Base-by-base conservation (phyloP, 2,329 filamentous ascomycete species). In the Botrytis fabae region DNA sequence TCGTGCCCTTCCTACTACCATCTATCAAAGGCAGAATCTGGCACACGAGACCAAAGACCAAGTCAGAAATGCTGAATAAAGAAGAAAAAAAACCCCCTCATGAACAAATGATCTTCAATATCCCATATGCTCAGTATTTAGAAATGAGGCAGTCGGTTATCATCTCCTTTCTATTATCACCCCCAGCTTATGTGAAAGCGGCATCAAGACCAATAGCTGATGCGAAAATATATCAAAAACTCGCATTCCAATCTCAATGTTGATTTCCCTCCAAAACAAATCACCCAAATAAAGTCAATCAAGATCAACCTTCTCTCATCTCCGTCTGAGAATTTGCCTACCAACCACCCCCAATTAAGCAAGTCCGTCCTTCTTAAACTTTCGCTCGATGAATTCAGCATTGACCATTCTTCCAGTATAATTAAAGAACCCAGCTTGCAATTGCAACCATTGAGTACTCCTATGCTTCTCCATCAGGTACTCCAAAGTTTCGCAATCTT, bases 371-470 rank as follows among this genome's bases (percentile, higher is more conserved):
- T 74, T 70, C 61, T 40, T 75, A 71, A 81, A 81, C 75, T 81
- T 81, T 71, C 64, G 66, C 75, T 80, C 73, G 54, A 81, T 80
- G 38, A 80, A 68, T 62, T 78, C 76, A 48, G 76, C 75, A 18
- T 61, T 70, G 4, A 81, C 70, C 78, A 80, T 80, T 40, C 80
- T 73, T 2, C 79, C 79, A 14, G 80, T 81, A 72, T 75, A 77
- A 69, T 80, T 81, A n/a, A 75, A 81, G 64, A 81, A 81, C 1
- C 69, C 74, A 51, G 78, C 77, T 65, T 81, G 80, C 14, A 81
- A 74, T 28, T 79, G 75, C 60, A 78, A 51, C 80, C 80, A 81
- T 71, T 79, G 80, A 9, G 78, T 70, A 46, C 76, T 65, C 8
- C 64, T 54, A 66, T 81, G 76, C 35, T 75, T 73, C 40, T 68